Evolutionary conservation across 2,329 filamentous ascomycete species (phyloP).

Genomic region (Conoideocrella luteorostrata): DNA sequence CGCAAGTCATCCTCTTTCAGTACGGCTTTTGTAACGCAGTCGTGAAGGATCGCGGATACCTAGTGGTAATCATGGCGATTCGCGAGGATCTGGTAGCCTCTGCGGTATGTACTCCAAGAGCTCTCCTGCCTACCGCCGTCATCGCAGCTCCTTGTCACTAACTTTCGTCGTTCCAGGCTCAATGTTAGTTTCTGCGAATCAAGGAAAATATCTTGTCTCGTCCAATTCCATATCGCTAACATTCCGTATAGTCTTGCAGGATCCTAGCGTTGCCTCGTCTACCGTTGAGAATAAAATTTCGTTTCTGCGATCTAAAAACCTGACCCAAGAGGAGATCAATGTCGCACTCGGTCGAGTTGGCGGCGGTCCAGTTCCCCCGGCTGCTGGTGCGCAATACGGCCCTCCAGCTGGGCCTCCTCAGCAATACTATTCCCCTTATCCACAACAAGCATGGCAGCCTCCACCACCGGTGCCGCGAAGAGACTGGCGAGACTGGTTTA

Average conservation of each 20-base stretch:
- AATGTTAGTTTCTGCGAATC: slow-evolving; percentile 31
- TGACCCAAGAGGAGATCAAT: slow-evolving; percentile 93
- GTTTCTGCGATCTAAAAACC: slow-evolving; percentile 92
- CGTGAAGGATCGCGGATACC: slow-evolving; percentile 11
- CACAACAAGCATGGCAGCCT: slow-evolving; percentile 52
- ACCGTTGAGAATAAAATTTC: slow-evolving; percentile 89
- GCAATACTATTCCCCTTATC: slow-evolving; percentile 41
- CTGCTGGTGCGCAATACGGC: slow-evolving; percentile 35
- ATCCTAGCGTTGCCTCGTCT: slow-evolving; percentile 82
- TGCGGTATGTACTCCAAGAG: slow-evolving; percentile 52
- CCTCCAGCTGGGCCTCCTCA: slow-evolving; percentile 37
- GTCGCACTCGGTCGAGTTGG: slow-evolving; percentile 71
- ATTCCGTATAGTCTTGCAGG: slow-evolving; percentile 67
- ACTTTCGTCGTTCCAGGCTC: slow-evolving; percentile 24
- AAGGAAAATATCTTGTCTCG: background rate
- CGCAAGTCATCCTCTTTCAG: slow-evolving; percentile 5
- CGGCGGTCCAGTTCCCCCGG: slow-evolving; percentile 42
- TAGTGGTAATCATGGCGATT: slow-evolving; percentile 59
- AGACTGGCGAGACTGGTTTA: slow-evolving; percentile 99
- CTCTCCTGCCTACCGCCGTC: background rate
- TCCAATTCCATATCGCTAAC: background rate
- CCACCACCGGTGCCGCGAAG: slow-evolving; percentile 61
- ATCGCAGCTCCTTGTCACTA: background rate
- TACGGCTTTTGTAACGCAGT: slow-evolving; percentile 17
- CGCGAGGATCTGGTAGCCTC: slow-evolving; percentile 89